Evolutionary conservation across 2,329 filamentous ascomycete genomes (phyloP), one percentile per base, ranked within the genome.

Genomic region (Pseudogymnoascus pannorum): DNA sequence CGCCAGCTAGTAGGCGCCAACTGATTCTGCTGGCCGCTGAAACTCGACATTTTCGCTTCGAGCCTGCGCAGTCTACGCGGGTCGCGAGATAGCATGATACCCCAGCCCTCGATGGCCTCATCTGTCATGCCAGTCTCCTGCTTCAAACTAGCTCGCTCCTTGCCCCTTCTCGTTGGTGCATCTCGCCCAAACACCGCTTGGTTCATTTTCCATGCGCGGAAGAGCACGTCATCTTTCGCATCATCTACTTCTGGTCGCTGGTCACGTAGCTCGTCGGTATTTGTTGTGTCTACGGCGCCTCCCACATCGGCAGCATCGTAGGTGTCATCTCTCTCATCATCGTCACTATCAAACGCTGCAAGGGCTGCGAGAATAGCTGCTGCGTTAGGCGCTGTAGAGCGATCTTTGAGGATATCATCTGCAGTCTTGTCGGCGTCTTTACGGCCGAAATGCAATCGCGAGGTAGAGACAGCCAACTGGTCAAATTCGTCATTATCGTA

Each of bases 321-420:
- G 0, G 93, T 97, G 72, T 99, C 94, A 73, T 99, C 94, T 35
- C 92, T 85, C 76, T 99, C 94, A 72, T 99, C 94, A 67, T 97
- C 94, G 68, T 97, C 93, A 0, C 87, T 88, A 75, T 97, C 92
- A 67, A 97, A 97, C 0, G 88, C 83, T 14, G 91, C 91, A 2
- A 97, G 83, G 0, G 93, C 93, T 2, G 92, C 90, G 22, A 96
- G 77, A 67, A 97, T 96, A 9, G 91, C 88, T 0, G 91, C 90
- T 75, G 95, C 96, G 68, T 87, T 86, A 1, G 87, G 84, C 3
- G 87, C 85, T 1, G 76, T 77, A 18, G 82, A 80, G 58, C 82
- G 82, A 69, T 91, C 86, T 57, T 81, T 77, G 6, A 93, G 81
- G 14, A 93, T 75, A 57, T 85, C 81, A 70, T 93, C 89, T n/a